phyloP scores from a whole-genome alignment of 1,284 basidiomycete genomes.

The Cutaneotrichosporon sp. region DNA sequence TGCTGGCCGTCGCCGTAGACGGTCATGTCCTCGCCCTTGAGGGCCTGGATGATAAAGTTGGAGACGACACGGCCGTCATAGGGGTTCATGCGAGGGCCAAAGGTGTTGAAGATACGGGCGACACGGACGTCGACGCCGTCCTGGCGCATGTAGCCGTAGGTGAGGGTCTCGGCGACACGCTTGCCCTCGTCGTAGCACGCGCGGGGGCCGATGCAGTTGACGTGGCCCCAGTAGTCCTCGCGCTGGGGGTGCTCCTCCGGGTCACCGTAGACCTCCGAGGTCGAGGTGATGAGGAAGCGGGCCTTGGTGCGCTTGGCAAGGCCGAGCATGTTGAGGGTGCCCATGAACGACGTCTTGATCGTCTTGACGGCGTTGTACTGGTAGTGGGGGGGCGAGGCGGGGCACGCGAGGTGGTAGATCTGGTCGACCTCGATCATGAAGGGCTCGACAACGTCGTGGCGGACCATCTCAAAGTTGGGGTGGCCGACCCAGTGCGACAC shows the following conservation, averaged over 20 bases:
- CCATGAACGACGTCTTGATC: conserved; percentile 97
- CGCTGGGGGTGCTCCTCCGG: conserved; percentile 94
- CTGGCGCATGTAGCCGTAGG: conserved; percentile 91
- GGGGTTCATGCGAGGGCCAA: conserved; percentile 74
- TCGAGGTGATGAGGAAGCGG: conserved; percentile 91
- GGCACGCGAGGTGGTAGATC: conserved; percentile 95
- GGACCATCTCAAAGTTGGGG: conserved; percentile 96
- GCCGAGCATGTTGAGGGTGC: conserved; percentile 95
- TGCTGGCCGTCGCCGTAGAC: conserved; percentile 96
- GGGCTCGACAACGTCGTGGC: conserved; percentile 94
- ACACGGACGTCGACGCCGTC: conserved; percentile 94
- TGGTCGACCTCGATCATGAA: conserved; percentile 98
- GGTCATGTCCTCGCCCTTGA: conserved; percentile 92
- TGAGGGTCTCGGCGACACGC: conserved; percentile 90
- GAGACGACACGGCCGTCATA: conserved; percentile 95
- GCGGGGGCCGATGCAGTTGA: conserved; percentile 94
- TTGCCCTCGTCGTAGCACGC: conserved; percentile 99
- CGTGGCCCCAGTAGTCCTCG: conserved; percentile 97
- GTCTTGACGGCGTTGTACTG: conserved; percentile 96
- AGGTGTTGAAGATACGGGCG: conserved; percentile 87
- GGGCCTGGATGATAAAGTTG: conserved; percentile 96
- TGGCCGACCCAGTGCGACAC: conserved; percentile 89
- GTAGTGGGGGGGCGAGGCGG: conserved; percentile 92
- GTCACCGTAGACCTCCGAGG: conserved; percentile 93
- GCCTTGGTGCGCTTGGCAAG: conserved; percentile 98